Evolutionary conservation across 192 early-diverging fungal species (phyloP), one percentile per base, ranked within the genome.

Genomic region (Linnemannia elongata): DNA sequence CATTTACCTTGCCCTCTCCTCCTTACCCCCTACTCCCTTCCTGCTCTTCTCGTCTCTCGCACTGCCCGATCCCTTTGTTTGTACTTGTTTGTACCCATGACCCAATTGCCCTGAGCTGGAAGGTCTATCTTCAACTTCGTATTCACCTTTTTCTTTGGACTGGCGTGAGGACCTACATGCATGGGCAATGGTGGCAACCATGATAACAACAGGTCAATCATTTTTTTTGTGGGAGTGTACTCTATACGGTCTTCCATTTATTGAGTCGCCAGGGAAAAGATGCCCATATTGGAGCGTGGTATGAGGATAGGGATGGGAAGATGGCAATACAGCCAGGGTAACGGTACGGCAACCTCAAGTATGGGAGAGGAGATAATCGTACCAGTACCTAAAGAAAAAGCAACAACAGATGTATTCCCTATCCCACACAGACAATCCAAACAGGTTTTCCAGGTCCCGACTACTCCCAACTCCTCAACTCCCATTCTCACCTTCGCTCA

Each of bases 31-130:
- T 66, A 24, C 30, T 13, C 27, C 10, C 27, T 22, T 63, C 3
- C 60, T 30, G 27, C 60, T 66, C 60, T 33, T 15, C 6, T 30
- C 3, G 27, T 66, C 60, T 66, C n/a, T 66, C 60, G 30, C 60
- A 66, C 60, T 66, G 60, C 60, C 60, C 60, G 60, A 66, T 66
- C 60, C 30, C 30, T 66, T 66, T 66, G 60, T 66, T 66, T 66
- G 30, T 30, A 66, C 60, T 66, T 66, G 60, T 66, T 66, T 66
- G 30, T 30, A 66, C 60, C 60, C 60, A 66, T 66, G 60, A 66
- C 60, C 57, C 60, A 66, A 15, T 27, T 66, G 60, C 27, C 60
- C 60, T 66, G 60, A 66, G 60, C 60, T 30, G 13, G 30, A 15
- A 18, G 20, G 49, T 18, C 49, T 52, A 52, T 52, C 49, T 15